Conservation (phyloP, 441 rosid species). For the Pelargonium australe region DNA sequence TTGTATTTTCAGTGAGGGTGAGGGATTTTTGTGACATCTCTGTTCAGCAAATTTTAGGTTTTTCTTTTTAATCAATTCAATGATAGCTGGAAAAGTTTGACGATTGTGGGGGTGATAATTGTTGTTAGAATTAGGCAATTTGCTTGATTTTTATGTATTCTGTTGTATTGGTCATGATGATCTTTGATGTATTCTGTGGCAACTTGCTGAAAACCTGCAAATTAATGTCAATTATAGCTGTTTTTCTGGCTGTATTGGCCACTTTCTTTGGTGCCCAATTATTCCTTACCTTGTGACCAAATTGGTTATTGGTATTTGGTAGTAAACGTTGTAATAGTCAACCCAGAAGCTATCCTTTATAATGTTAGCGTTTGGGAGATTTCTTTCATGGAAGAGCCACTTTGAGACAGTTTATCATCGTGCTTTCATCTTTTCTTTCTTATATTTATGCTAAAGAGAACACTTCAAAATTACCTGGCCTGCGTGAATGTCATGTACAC, state of each 20-base stretch:
- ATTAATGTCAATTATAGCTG: too few relatives aligned
- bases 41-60: not conserved
- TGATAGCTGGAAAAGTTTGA: not conserved
- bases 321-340: not conserved
- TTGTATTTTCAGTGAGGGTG: not conserved
- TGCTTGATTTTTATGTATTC: too few relatives aligned
- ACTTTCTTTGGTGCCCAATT: too few relatives aligned
- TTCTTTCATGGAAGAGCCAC: too few relatives aligned
- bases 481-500: not conserved
- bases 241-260: too few relatives aligned
- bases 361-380: not conserved
- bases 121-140: too few relatives aligned
- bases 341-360: not conserved
- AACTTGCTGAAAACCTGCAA: too few relatives aligned
- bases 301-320: not conserved
- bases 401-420: too few relatives aligned
- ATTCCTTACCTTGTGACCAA: not conserved
- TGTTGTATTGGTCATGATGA: too few relatives aligned
- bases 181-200: too few relatives aligned
- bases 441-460: not conserved
- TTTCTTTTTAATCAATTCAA: not conserved
- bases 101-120: not conserved
- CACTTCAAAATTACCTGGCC: too few relatives aligned
- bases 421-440: not conserved
- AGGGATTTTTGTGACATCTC: not conserved